These are phyloP conservation scores for Bruguiera gymnorhiza DNA, from an alignment of 345 rosid genomes.

Conservation along the genomic window DNA sequence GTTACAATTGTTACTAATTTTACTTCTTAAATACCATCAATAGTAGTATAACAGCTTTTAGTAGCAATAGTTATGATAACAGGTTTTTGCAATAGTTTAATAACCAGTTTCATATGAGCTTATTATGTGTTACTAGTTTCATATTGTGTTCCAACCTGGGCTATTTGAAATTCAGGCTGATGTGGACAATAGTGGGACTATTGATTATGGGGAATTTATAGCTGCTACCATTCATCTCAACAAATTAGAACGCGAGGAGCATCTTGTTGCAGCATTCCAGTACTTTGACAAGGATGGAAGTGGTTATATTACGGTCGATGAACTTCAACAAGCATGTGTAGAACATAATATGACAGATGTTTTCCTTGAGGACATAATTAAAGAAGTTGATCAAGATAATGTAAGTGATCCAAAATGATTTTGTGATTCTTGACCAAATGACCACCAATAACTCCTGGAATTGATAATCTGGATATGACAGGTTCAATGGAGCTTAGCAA, in stretches of 20 bases:
- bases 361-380: conserved; percentile 83
- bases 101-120: neutral
- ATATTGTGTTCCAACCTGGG: conserved; percentile 5
- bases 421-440: neutral
- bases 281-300: conserved; percentile 96
- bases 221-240: conserved; percentile 96
- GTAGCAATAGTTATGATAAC: too few relatives aligned
- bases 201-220: conserved; percentile 91
- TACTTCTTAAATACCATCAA: too few relatives aligned
- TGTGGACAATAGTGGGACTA: conserved; percentile 95
- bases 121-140: neutral
- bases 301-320: conserved; percentile 92
- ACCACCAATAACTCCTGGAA: too few relatives aligned
- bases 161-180: conserved; percentile 62
- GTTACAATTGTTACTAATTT: too few relatives aligned
- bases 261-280: conserved; percentile 90
- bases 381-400: conserved; percentile 95
- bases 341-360: conserved; percentile 93
- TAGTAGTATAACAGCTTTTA: too few relatives aligned
- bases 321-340: conserved; percentile 92
- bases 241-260: conserved; percentile 94
- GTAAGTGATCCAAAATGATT: conserved; percentile 43
- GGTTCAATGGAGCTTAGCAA: too few relatives aligned
- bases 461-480: too few relatives aligned
- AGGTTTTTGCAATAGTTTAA: too few relatives aligned